A percentile compares a stretch with the other conserved stretches of the same genome.
Evolutionary conservation across 2,329 filamentous ascomycete genomes (phyloP).

Genomic region (Nigrospora oryzae): DNA sequence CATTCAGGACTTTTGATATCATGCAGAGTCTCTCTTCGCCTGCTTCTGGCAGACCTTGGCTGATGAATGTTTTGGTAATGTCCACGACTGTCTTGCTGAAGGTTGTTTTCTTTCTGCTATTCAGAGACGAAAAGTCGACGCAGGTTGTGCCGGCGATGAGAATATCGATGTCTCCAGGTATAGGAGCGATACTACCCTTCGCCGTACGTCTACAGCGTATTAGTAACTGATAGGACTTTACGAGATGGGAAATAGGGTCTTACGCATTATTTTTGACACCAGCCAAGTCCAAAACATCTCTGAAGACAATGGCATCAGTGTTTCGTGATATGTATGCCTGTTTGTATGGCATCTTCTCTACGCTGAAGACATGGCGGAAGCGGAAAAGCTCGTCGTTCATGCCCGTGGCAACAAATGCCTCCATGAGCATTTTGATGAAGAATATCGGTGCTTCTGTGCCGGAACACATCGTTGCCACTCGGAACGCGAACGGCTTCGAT

Average conservation of each 20-base stretch:
- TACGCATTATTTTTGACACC: constrained; percentile 30
- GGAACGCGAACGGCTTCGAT: constrained; percentile 12
- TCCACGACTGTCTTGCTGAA: constrained; percentile 42
- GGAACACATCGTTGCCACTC: constrained; percentile 67
- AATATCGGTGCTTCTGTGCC: constrained; percentile 70
- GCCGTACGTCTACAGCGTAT: constrained; percentile 47
- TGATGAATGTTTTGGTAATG: neutral
- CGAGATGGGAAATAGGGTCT: constrained; percentile 17
- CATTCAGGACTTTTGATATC: constrained; percentile 25
- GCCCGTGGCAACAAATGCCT: constrained; percentile 20
- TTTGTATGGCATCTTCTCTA: constrained; percentile 56
- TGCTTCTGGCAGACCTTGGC: too few relatives aligned
- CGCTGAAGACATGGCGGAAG: constrained; percentile 50
- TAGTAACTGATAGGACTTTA: neutral
- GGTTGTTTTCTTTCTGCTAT: constrained; percentile 38
- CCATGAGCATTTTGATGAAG: constrained; percentile 48
- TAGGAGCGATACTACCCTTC: constrained; percentile 47
- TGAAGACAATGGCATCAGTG: constrained; percentile 44
- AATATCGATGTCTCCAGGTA: constrained; percentile 54
- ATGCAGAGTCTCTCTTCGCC: too few relatives aligned
- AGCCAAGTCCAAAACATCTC: constrained; percentile 50
- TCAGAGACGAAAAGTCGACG: constrained; percentile 64
- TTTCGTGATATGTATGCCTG: constrained; percentile 58
- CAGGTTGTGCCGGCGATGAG: constrained; percentile 68
- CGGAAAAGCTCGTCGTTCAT: constrained; percentile 21